These are phyloP conservation scores for Sclerotinia glacialis DNA, from an alignment of 2,329 filamentous ascomycete genomes.

Conservation along the genomic window DNA sequence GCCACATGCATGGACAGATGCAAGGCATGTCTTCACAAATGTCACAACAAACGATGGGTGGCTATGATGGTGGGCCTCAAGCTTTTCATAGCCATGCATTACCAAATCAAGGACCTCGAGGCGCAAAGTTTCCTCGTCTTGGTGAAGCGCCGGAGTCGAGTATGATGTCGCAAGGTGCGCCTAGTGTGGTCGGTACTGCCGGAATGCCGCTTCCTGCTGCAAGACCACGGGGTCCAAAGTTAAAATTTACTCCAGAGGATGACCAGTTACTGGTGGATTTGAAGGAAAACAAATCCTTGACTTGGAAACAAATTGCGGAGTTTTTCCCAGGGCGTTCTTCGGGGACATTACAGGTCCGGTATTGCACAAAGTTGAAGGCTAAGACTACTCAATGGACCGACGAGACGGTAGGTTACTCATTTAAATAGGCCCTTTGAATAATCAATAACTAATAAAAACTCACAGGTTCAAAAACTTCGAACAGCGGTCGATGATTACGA, in stretches of 20 bases:
- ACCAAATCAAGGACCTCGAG: slow-evolving; percentile 67
- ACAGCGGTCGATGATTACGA: slow-evolving; percentile 80
- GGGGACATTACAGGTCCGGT: slow-evolving; percentile 87
- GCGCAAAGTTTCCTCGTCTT: slow-evolving; percentile 62
- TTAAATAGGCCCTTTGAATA: not conserved
- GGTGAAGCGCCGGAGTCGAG: slow-evolving; percentile 47
- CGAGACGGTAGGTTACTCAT: slow-evolving; percentile 70
- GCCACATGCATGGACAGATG: slow-evolving; percentile 41
- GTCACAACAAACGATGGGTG: slow-evolving; percentile 55
- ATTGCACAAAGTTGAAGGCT: slow-evolving; percentile 91
- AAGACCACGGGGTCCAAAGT: slow-evolving; percentile 78
- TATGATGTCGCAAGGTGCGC: slow-evolving; percentile 56
- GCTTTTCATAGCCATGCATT: slow-evolving; percentile 72
- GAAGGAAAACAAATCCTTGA: slow-evolving; percentile 91
- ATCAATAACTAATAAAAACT: slow-evolving; percentile 31
- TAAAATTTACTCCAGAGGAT: slow-evolving; percentile 92
- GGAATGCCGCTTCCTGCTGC: slow-evolving; percentile 85
- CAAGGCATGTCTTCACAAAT: slow-evolving; percentile 53
- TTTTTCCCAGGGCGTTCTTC: slow-evolving; percentile 91
- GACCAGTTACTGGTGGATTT: slow-evolving; percentile 83
- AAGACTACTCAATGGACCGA: slow-evolving; percentile 93
- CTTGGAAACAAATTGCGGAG: slow-evolving; percentile 96
- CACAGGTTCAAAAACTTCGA: slow-evolving; percentile 72
- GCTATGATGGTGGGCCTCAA: slow-evolving; percentile 40
- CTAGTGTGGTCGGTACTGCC: slow-evolving; percentile 80